Evolutionary conservation across 2,329 filamentous ascomycete species (phyloP), one percentile per base, ranked within the genome.

Genomic region (Trichoderma endophyticum): DNA sequence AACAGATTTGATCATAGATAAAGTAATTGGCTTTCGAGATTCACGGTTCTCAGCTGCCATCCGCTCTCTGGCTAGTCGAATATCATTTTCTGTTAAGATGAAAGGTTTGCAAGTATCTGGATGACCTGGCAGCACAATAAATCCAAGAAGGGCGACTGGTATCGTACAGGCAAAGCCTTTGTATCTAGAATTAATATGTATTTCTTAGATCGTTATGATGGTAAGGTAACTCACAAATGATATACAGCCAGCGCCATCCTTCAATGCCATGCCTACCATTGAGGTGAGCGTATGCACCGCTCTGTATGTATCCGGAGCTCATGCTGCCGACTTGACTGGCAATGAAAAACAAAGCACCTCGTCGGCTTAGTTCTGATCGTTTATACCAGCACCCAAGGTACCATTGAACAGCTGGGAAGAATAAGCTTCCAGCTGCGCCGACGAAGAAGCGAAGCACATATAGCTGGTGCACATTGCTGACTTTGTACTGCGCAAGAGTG

Each of bases 241-340:
- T 81, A 74, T 85, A 85, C 11, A 85, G 79, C 83, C 83, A 85
- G 59, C 81, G 80, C 84, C 83, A 85, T 1, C 81, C 84, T 4
- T 80, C 76, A 34, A 82, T 77, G 0, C 82, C 82, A 15, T 78
- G 67, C 5, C 72, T 75, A 1, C 81, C 80, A 48, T 84, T 77
- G 69, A 85, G 78, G 9, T 80, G 78, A 18, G 75, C 77, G 64
- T 83, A 81, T 0, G 84, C 77, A 1, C 78, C 83, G 3, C 81
- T 79, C 74, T 84, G 82, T 8, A 85, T 76, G 70, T 84, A 84
- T 1, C 83, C 83, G 0, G 81, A 81, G 68, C 83, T 83, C 82
- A 84, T 84, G 21, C 78, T 81, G 7, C 83, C 82, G 1, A 83
- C 77, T 6, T 82, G 82, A 68, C 82, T 82, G 7, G 80, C 81